Evolutionary conservation across 495 filamentous ascomycete genomes (phyloP).

Genomic region (Penicillium paradoxum): DNA sequence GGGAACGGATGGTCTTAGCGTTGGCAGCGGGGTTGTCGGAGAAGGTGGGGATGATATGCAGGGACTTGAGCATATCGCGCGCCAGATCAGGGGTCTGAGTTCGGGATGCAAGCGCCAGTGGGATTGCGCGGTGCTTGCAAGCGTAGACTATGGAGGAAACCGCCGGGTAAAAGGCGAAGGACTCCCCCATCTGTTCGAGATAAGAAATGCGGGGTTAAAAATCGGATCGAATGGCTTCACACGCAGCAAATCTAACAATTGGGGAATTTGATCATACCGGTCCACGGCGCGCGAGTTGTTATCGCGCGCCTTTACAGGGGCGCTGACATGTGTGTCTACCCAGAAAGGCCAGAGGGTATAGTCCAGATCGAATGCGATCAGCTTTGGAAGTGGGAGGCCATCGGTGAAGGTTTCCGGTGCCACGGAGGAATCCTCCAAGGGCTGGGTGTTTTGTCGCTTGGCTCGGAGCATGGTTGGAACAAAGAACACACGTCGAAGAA

Average conservation of each 20-base stretch:
- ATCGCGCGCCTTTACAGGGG: slow-evolving; percentile 65
- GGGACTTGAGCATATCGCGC: slow-evolving; percentile 68
- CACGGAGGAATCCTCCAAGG: slow-evolving; percentile 36
- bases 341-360: slow-evolving; percentile 98
- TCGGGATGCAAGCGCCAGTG: slow-evolving; percentile 74
- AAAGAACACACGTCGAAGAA: not conserved
- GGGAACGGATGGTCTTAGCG: slow-evolving; percentile 44
- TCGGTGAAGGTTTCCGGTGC: slow-evolving; percentile 65
- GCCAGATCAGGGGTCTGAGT: slow-evolving; percentile 77
- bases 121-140: slow-evolving; percentile 52
- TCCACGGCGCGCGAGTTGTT: slow-evolving; percentile 51
- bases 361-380: slow-evolving; percentile 91
- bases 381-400: slow-evolving; percentile 71
- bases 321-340: slow-evolving; percentile 86
- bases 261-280: slow-evolving; percentile 26
- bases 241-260: not conserved
- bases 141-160: slow-evolving; percentile 67
- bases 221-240: not conserved
- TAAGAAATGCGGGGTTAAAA: slow-evolving; percentile 5
- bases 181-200: slow-evolving; percentile 58
- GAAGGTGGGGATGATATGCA: slow-evolving; percentile 58
- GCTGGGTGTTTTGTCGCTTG: slow-evolving; percentile 36
- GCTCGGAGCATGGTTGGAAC: slow-evolving; percentile 28
- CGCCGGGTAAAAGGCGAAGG: slow-evolving; percentile 75
- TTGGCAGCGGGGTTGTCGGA: slow-evolving; percentile 36